These are phyloP conservation scores for Serendipita sp. DNA, from an alignment of 768 basidiomycete genomes.

Conservation along the genomic window DNA sequence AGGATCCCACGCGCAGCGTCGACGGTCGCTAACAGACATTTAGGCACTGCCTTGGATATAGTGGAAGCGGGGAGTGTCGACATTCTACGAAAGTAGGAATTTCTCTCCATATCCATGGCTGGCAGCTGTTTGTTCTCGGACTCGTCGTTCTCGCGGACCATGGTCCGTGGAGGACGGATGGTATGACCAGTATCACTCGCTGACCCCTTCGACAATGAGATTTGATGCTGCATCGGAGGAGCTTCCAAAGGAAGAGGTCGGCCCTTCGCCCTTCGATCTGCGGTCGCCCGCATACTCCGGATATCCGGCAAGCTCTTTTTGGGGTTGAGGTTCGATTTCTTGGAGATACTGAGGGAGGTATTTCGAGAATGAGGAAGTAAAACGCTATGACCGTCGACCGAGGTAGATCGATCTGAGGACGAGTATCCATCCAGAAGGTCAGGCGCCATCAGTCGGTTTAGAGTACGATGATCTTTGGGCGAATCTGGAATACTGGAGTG, in stretches of 20 bases:
- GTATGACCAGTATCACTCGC: constrained; percentile 27
- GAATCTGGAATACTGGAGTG: constrained; percentile 3
- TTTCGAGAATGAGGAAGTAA: constrained; percentile 27
- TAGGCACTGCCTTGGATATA: constrained; percentile 50
- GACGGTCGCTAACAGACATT: constrained; percentile 47
- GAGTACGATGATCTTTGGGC: not conserved
- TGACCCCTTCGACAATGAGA: constrained; percentile 6
- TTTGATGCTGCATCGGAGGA: not conserved
- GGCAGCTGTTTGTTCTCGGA: constrained; percentile 19
- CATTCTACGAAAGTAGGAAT: constrained; percentile 88
- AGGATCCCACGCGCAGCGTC: constrained; percentile 86
- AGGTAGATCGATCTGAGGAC: not conserved
- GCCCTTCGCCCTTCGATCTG: constrained; percentile 15
- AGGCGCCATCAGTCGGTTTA: not conserved
- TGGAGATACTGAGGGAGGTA: constrained; percentile 32
- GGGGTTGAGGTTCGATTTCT: constrained; percentile 24
- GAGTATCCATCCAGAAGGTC: not conserved
- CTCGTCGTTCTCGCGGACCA: constrained; percentile 15
- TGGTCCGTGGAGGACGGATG: constrained; percentile 19
- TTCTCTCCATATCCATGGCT: constrained; percentile 59
- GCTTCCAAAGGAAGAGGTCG: constrained; percentile 4
- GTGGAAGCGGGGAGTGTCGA: constrained; percentile 52
- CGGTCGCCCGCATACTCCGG: constrained; percentile 28
- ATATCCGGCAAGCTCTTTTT: constrained; percentile 86
- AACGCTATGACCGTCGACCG: constrained; percentile 10